These are phyloP conservation scores for Moniliella sp. DNA, from an alignment of 1,284 basidiomycete species.

Conservation along the genomic window DNA sequence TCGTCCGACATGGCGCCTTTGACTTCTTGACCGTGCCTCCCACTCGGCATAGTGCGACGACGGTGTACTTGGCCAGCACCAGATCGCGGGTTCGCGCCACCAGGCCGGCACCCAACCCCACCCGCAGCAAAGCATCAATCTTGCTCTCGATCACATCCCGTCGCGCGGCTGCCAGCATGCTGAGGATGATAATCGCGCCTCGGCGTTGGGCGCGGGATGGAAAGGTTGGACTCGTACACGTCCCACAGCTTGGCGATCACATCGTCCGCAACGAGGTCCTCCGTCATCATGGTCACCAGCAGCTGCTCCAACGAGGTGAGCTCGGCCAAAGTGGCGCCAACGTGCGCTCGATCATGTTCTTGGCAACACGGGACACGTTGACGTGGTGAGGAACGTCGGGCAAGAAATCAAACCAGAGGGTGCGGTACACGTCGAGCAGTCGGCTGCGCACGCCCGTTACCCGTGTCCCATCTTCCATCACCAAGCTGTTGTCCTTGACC, in stretches of 20 bases:
- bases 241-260: slow-evolving; percentile 81
- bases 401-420: slow-evolving; percentile 53
- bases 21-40: slow-evolving; percentile 89
- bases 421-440: slow-evolving; percentile 70
- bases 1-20: slow-evolving; percentile 65
- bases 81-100: slow-evolving; percentile 50
- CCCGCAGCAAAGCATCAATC: slow-evolving; percentile 60
- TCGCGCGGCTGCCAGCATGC: slow-evolving; percentile 77
- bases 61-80: slow-evolving; percentile 74
- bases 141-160: slow-evolving; percentile 65
- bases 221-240: slow-evolving; percentile 44
- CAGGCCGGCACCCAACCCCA: slow-evolving; percentile 65
- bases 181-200: slow-evolving; percentile 77
- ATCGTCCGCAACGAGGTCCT: slow-evolving; percentile 56
- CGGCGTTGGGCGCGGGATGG: slow-evolving; percentile 53
- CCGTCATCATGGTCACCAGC: slow-evolving; percentile 74
- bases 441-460: slow-evolving; percentile 67
- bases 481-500: slow-evolving; percentile 75
- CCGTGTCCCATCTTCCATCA: slow-evolving; percentile 43
- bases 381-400: slow-evolving; percentile 48
- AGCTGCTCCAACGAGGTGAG: slow-evolving; percentile 86
- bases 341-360: slow-evolving; percentile 58
- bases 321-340: slow-evolving; percentile 64
- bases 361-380: slow-evolving; percentile 79
- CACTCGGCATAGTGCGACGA: slow-evolving; percentile 69